Percentiles rank a stretch among this genome's conserved stretches.
Conservation (phyloP, 768 basidiomycete genomes). For the Collybia nuda region DNA sequence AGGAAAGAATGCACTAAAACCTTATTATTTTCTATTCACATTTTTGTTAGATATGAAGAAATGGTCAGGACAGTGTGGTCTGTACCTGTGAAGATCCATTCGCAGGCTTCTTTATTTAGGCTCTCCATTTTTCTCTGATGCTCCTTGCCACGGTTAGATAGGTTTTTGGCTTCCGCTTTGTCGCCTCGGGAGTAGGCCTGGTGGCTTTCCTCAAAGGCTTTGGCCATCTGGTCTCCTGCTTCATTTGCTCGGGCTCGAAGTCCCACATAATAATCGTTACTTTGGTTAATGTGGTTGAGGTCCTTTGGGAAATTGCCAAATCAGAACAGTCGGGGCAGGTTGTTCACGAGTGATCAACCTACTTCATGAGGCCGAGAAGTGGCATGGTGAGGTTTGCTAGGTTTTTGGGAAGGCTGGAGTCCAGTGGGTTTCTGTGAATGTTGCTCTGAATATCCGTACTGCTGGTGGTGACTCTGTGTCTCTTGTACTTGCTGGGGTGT, state of each 20-base stretch:
- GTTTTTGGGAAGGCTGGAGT: background rate
- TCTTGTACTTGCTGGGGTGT: background rate
- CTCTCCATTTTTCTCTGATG: constrained; percentile 78
- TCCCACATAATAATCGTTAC: constrained; percentile 64
- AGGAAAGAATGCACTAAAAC: constrained; percentile 26
- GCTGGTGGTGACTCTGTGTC: background rate
- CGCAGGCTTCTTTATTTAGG: constrained; percentile 78
- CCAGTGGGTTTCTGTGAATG: background rate
- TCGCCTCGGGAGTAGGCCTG: constrained; percentile 73
- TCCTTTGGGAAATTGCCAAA: constrained; percentile 31
- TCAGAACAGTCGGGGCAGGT: background rate
- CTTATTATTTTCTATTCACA: constrained; percentile 68
- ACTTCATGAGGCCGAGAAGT: background rate
- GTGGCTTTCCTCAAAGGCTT: constrained; percentile 69
- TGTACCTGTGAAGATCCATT: constrained; percentile 84
- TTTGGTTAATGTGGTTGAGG: constrained; percentile 62
- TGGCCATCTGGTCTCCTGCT: constrained; percentile 80
- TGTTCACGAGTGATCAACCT: background rate
- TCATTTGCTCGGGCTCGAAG: constrained; percentile 76
- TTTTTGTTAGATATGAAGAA: background rate
- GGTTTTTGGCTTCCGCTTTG: constrained; percentile 76
- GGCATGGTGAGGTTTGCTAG: background rate
- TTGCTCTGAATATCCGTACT: background rate
- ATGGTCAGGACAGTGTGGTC: constrained; percentile 1
- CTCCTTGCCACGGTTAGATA: constrained; percentile 77